Conservation (phyloP, 768 basidiomycete genomes). For the Mycena sanguinolenta region DNA sequence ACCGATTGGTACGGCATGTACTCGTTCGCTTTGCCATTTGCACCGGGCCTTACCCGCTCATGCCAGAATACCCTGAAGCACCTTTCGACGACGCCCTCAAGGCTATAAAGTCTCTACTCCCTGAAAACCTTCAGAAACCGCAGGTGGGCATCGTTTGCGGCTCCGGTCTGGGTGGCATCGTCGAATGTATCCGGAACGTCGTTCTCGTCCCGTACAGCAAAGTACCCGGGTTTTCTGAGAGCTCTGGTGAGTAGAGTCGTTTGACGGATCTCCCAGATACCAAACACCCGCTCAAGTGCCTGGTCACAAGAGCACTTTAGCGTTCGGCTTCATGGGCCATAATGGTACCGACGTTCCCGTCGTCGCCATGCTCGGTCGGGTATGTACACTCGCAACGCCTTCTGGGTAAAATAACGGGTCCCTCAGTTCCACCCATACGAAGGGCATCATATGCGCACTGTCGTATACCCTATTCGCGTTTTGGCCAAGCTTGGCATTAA, state of each 20-base stretch:
- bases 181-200: slow-evolving; percentile 66
- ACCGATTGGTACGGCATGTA: background rate
- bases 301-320: slow-evolving; percentile 86
- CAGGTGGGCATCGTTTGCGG: slow-evolving; percentile 89
- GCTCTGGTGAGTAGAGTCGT: slow-evolving; percentile 73
- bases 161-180: slow-evolving; percentile 85
- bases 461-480: slow-evolving; percentile 83
- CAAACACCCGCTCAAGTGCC: slow-evolving; percentile 59
- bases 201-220: slow-evolving; percentile 74
- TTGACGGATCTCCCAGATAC: background rate
- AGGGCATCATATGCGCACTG: slow-evolving; percentile 77
- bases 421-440: slow-evolving; percentile 88
- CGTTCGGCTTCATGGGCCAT: slow-evolving; percentile 82
- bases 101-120: slow-evolving; percentile 50
- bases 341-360: slow-evolving; percentile 75
- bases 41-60: slow-evolving; percentile 10
- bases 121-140: slow-evolving; percentile 63
- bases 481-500: slow-evolving; percentile 85
- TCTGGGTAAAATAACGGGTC: slow-evolving; percentile 16
- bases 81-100: slow-evolving; percentile 40
- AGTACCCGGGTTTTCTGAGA: slow-evolving; percentile 81
- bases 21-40: too few relatives aligned
- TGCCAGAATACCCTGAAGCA: slow-evolving; percentile 38
- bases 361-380: slow-evolving; percentile 90
- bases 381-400: slow-evolving; percentile 61